Conservation (phyloP, 1,284 basidiomycete species). For the Schizopora paradoxa region DNA sequence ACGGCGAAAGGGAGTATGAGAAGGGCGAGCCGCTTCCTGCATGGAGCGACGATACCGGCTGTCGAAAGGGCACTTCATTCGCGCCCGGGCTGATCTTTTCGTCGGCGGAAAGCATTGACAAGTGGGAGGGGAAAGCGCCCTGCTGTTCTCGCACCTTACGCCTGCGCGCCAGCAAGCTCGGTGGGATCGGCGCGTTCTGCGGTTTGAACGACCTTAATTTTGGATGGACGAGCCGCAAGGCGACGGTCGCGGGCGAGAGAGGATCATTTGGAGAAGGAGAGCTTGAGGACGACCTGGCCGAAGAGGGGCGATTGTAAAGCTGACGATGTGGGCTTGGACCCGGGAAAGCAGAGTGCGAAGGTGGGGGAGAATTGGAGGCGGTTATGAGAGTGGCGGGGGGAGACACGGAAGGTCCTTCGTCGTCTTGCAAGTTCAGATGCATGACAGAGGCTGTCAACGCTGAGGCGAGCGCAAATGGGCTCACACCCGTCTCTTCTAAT, state of each 20-base stretch:
- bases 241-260: not conserved
- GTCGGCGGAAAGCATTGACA: too few species aligned
- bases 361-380: not conserved
- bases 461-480: not conserved
- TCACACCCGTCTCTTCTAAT: too few species aligned
- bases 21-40: too few species aligned
- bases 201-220: constrained; percentile 12
- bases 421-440: not conserved
- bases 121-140: too few species aligned
- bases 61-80: too few species aligned
- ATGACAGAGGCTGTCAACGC: constrained; percentile 3
- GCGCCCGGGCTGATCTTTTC: too few species aligned
- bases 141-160: too few species aligned
- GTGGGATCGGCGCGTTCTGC: constrained; percentile 12
- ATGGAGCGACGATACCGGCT: too few species aligned
- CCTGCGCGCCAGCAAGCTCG: constrained; percentile 9
- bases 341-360: too few species aligned
- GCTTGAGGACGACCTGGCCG: not conserved
- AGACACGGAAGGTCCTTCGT: not conserved
- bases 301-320: too few species aligned
- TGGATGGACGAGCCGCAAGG: constrained; percentile 6
- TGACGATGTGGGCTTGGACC: too few species aligned
- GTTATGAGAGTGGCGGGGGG: not conserved
- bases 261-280: not conserved
- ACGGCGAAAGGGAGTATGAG: too few species aligned